phyloP scores from a whole-genome alignment of 306 rosid species.

The Lathyrus sativus region DNA sequence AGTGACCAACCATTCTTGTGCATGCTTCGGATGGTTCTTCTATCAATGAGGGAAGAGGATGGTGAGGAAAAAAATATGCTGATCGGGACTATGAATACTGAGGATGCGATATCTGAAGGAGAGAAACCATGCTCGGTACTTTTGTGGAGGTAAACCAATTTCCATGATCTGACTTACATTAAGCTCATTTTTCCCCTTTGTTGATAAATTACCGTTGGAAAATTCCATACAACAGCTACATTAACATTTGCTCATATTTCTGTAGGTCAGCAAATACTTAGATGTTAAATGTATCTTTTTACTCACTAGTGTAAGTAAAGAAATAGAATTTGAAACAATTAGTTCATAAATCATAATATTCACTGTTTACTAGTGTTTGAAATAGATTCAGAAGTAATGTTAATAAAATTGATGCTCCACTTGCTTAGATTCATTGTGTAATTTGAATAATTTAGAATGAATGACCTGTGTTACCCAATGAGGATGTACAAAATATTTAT shows the following conservation, averaged over 20 bases:
- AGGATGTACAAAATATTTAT: background rate
- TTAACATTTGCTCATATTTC: slow-evolving; percentile 17
- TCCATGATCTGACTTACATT: slow-evolving; percentile 30
- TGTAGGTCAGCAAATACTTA: slow-evolving; percentile 7
- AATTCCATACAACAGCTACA: slow-evolving; percentile 5
- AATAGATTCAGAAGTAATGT: slow-evolving; percentile 5
- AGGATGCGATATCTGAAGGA: slow-evolving; percentile 62
- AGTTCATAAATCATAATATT: slow-evolving; percentile 5
- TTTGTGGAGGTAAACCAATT: slow-evolving; percentile 77
- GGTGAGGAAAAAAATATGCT: slow-evolving; percentile 65
- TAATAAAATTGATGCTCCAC: background rate
- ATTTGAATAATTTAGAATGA: background rate
- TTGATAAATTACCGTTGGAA: slow-evolving; percentile 14
- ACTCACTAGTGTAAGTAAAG: background rate
- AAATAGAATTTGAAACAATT: background rate
- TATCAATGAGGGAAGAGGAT: slow-evolving; percentile 94
- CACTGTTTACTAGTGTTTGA: background rate
- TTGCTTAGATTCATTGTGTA: slow-evolving; percentile 8
- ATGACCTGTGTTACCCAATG: background rate
- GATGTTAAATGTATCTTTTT: slow-evolving; percentile 20
- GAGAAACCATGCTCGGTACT: slow-evolving; percentile 75
- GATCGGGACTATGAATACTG: slow-evolving; percentile 51
- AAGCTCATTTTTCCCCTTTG: slow-evolving; percentile 6
- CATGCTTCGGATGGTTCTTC: slow-evolving; percentile 98
- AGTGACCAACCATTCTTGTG: slow-evolving; percentile 99